Evolutionary conservation across 1,284 basidiomycete species (phyloP), one percentile per base, ranked within the genome.

Genomic region (Heterobasidion irregulare): DNA sequence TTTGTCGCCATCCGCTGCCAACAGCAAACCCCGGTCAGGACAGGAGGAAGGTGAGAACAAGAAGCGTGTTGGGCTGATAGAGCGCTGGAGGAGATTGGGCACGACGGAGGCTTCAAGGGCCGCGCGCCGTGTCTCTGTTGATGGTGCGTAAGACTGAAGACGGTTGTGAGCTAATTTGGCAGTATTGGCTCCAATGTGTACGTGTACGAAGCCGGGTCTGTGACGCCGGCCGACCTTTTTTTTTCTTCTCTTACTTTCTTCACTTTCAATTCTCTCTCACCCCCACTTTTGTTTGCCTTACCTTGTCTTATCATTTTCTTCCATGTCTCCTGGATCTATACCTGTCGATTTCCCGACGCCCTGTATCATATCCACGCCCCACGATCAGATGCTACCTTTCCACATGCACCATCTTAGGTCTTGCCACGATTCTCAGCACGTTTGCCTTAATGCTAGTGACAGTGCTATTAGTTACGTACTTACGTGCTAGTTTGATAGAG

Each of bases 41-140:
- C 54, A 55, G 45, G 60, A 61, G 57, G 62, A 61, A 35, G 58
- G 44, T 65, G 63, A 58, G 47, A 66, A 70, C 46, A 66, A 61
- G 59, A 60, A 72, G 47, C 65, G 66, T 13, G 57, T 52, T 15
- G 57, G 56, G 12, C 15, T 52, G 9, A 52, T 49, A 15, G 58
- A 59, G 38, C 58, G 58, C 16, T 56, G 55, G 60, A 57, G 56
- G 13, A 36, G 44, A 32, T 15, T 47, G 34, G 59, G 55, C 10
- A 48, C 44, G n/a, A n/a, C 54, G 0, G 56, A 58, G 50, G 59
- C 46, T 35, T 54, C 51, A 43, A 60, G 60, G 54, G 47, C 53
- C 35, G 15, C 57, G 16, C 51, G 50, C 26, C 54, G 59, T 8
- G 51, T 58, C 26, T 53, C 60, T 34, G 57, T 61, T 19, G 60